phyloP scores from a whole-genome alignment of 2,329 filamentous ascomycete species.

The Neonectria punicea region DNA sequence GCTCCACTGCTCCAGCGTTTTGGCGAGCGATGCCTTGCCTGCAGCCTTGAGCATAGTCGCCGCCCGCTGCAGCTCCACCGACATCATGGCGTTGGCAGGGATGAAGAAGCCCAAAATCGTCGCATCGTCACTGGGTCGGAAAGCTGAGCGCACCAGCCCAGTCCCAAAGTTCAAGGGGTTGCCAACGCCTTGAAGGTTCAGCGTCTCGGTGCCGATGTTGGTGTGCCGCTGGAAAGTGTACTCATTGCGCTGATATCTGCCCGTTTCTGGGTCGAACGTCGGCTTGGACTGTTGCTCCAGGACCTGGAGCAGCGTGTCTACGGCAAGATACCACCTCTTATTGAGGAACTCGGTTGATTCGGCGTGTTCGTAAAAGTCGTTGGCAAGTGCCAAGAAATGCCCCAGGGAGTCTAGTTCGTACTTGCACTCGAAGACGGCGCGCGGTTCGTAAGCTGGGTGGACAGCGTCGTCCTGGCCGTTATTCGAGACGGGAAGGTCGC shows the following conservation, averaged over 20 bases:
- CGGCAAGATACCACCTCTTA: slow-evolving; percentile 79
- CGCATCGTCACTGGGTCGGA: slow-evolving; percentile 94
- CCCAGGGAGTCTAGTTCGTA: slow-evolving; percentile 97
- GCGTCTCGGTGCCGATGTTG: slow-evolving; percentile 86
- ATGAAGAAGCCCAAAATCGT: slow-evolving; percentile 96
- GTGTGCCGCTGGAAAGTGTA: slow-evolving; percentile 91
- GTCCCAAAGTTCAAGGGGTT: slow-evolving; percentile 90
- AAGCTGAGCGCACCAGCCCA: slow-evolving; percentile 88
- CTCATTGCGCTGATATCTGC: slow-evolving; percentile 73
- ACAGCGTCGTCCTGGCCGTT: slow-evolving; percentile 88
- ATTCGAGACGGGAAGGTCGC: slow-evolving; percentile 74
- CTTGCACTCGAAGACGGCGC: slow-evolving; percentile 95
- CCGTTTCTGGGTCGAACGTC: slow-evolving; percentile 79
- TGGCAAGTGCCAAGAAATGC: slow-evolving; percentile 86
- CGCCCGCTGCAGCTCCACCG: slow-evolving; percentile 83
- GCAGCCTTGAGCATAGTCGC: slow-evolving; percentile 73
- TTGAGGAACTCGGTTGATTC: slow-evolving; percentile 82
- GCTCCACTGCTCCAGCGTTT: slow-evolving; percentile 68
- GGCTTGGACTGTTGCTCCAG: slow-evolving; percentile 81
- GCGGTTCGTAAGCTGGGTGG: slow-evolving; percentile 86
- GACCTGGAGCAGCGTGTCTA: slow-evolving; percentile 78
- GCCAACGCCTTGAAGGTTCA: slow-evolving; percentile 83
- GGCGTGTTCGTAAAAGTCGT: slow-evolving; percentile 87
- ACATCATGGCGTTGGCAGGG: slow-evolving; percentile 95
- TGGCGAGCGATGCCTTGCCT: slow-evolving; percentile 63